Evolutionary conservation across 495 filamentous ascomycete genomes (phyloP).

Genomic region (Xylaria nigripes): DNA sequence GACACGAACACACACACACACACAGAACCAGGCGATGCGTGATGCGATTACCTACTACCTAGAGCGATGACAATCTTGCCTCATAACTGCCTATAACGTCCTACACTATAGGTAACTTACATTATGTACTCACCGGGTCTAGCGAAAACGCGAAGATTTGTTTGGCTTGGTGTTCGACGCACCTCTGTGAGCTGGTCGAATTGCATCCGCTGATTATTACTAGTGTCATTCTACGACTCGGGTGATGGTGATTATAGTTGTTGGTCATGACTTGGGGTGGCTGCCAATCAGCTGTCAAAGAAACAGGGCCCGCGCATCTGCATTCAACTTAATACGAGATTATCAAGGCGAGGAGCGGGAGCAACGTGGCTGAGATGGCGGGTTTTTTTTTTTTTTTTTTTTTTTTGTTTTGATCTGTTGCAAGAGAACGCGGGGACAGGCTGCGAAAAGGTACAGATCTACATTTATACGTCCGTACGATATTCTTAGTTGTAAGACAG

Average conservation of each 20-base stretch:
- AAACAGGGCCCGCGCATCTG: slow-evolving; percentile 3
- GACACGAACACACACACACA: no score
- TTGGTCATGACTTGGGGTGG: not conserved
- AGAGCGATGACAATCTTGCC: not conserved
- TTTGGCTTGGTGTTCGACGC: not conserved
- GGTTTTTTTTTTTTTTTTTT: no score
- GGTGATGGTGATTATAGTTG: not conserved
- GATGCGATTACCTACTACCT: no score
- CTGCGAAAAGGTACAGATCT: not conserved
- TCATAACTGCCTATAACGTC: no score
- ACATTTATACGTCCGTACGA: not conserved
- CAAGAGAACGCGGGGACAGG: slow-evolving; percentile 2
- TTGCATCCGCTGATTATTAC: not conserved
- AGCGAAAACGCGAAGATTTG: not conserved
- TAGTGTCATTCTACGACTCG: not conserved
- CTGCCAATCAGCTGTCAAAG: slow-evolving; percentile 5
- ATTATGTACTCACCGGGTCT: not conserved
- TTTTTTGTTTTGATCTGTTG: no score
- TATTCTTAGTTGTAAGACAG: not conserved
- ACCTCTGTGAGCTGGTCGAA: not conserved
- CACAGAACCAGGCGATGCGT: not conserved
- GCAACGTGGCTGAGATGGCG: slow-evolving; percentile 9
- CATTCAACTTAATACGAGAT: slow-evolving; percentile 9
- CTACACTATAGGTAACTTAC: not conserved
- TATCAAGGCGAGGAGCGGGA: not conserved